Base-by-base conservation (phyloP, 805 yeast species). In the Starmerella ratchasimensis region DNA sequence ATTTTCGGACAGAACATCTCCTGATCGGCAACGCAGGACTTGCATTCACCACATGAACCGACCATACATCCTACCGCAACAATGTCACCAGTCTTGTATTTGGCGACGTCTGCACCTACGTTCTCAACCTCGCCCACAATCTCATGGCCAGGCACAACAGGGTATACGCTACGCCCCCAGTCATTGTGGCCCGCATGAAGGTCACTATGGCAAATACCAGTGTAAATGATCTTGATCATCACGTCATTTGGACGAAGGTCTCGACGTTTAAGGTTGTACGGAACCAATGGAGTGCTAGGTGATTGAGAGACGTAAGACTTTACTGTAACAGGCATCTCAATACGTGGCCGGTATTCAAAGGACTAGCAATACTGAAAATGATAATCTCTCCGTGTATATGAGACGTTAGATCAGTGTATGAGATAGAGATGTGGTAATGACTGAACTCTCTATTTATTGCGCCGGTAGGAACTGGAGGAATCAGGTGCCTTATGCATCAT, bases 31-130 rank as follows among this genome's bases (percentile, higher is more conserved):
- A 63, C 54, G 65, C 84, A 81, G 52, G 72, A 64, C 33, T 63
- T 51, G 60, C 93, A 81, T 10, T 68, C 60, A 38, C 65, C 57
- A 61, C 90, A 80, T 26, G 79, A 62, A 40, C 60, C 62, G 19
- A 67, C 63, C 51, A 71, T 75, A 18, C 93, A 88, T 49, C 93
- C 93, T 33, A 79, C 68, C 38, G 88, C 93, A 20, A 78, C 90
- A 46, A 83, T 65, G 46, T 81, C 77, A 37, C 93, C 93, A 15
- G 75, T 55, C 54, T 65, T 61, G 58, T 65, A 36, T 43, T 62
- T 60, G 11, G 54, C 49, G 8, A 46, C 79, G 72, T 68, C 60
- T n/a, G 63, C 48, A 37, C 90, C 93, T 28, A 77, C 63, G 24
- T 36, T 76, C 14, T 43, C 35, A 28, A 52, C 58, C 24, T 40